Conservation (phyloP, 2,329 filamentous ascomycete species). For the Fusarium sp. region DNA sequence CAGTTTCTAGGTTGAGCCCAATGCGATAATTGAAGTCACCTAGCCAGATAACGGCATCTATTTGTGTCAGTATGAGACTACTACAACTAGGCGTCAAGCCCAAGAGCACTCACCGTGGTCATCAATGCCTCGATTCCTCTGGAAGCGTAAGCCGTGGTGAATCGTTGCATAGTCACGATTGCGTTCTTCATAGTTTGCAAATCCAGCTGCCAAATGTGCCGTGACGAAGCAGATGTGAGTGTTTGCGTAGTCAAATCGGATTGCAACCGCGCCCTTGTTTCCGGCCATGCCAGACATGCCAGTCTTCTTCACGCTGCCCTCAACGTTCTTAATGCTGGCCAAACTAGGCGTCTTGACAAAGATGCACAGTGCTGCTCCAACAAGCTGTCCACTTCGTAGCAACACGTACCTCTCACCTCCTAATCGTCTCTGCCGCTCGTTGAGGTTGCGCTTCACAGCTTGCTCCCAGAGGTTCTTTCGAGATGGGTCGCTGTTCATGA, state of each 20-base stretch:
- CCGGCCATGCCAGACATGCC: constrained; percentile 97
- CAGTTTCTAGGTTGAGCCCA: constrained; percentile 81
- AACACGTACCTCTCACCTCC: constrained; percentile 86
- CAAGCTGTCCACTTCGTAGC: constrained; percentile 90
- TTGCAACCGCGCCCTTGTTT: constrained; percentile 97
- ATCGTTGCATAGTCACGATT: constrained; percentile 95
- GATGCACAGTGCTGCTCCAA: constrained; percentile 91
- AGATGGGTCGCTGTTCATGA: constrained; percentile 96
- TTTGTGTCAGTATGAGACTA: constrained; percentile 37
- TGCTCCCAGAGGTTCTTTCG: constrained; percentile 87
- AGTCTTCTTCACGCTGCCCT: constrained; percentile 92
- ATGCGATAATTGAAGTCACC: constrained; percentile 99
- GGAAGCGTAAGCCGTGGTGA: constrained; percentile 86
- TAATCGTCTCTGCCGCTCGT: constrained; percentile 71
- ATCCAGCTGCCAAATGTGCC: constrained; percentile 94
- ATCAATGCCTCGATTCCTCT: constrained; percentile 88
- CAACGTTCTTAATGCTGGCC: constrained; percentile 91
- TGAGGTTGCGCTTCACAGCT: constrained; percentile 81
- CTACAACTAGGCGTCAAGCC: neutral
- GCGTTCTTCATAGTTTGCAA: constrained; percentile 95
- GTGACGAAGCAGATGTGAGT: constrained; percentile 96
- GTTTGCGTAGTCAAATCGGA: constrained; percentile 92
- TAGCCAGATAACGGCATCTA: constrained; percentile 86
- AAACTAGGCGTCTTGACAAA: constrained; percentile 86
- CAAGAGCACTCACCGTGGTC: constrained; percentile 74